Evolutionary conservation across 2,329 filamentous ascomycete genomes (phyloP), one percentile per base, ranked within the genome.

Genomic region (Alternaria arbusti): DNA sequence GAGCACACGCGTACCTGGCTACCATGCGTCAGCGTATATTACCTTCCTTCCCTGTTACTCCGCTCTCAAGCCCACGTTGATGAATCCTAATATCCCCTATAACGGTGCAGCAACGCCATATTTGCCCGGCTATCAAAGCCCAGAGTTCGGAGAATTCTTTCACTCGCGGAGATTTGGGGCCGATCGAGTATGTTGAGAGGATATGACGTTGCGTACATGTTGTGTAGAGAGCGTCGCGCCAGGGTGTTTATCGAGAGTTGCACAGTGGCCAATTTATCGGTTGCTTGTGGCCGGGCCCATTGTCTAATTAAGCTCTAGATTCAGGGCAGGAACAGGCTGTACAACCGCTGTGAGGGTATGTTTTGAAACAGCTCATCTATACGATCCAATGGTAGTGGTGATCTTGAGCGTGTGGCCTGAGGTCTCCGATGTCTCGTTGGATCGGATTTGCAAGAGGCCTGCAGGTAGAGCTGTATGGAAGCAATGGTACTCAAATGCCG

Each of bases 1-100:
- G 13, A 36, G 13, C 23, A 23, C 17, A 13, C 32, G 17, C 36
- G 45, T 55, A 15, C 43, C 25, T 45, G 45, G 7, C 20, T 36
- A 17, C 11, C 12, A 51, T 15, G n/a, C 32, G 25, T 32, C 52
- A 51, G 22, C 9, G 30, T 30, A 59, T 17, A 59, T 45, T 59
- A 32, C 30, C 15, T 30, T 23, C n/a, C 12, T 45, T 45, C 22
- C 20, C 17, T 32, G 22, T 43, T 44, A 20, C 17, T 23, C 30
- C 25, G 11, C 43, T 9, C 40, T 26, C 36, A 57, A 26, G 46
- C 32, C 49, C 52, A 46, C 36, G 28, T 65, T 61, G 46, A 67
- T 67, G 63, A 65, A 43, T 6, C 28, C 50, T 30, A 63, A 65
- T 65, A 61, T 67, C 62, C 45, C 44, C 20, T 50, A 15, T 26